Evolutionary conservation across 805 yeast species (phyloP).

Genomic region (Candida ortonii): DNA sequence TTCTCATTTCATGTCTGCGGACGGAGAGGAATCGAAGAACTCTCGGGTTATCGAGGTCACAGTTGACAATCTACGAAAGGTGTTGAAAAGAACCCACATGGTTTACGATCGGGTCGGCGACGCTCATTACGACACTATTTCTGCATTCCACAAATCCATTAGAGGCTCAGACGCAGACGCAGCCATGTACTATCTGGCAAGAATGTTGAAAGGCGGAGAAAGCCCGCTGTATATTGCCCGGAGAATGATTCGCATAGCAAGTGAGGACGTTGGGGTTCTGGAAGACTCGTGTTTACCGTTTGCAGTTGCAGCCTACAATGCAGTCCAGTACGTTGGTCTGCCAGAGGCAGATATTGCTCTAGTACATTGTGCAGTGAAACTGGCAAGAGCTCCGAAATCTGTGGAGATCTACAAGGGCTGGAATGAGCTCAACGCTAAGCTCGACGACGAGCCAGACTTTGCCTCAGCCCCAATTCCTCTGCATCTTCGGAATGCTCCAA

Average conservation of each 20-base stretch:
- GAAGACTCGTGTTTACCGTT: slow-evolving; percentile 85
- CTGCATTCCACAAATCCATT: slow-evolving; percentile 91
- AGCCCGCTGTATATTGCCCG: slow-evolving; percentile 87
- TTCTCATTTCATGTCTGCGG: slow-evolving; percentile 40
- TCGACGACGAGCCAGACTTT: slow-evolving; percentile 56
- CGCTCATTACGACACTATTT: slow-evolving; percentile 89
- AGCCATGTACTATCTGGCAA: slow-evolving; percentile 76
- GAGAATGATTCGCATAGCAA: slow-evolving; percentile 90
- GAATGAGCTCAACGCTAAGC: slow-evolving; percentile 56
- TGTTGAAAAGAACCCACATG: slow-evolving; percentile 50
- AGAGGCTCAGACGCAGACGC: slow-evolving; percentile 92
- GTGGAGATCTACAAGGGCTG: slow-evolving; percentile 84
- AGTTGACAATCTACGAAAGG: slow-evolving; percentile 37
- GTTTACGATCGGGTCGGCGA: slow-evolving; percentile 88
- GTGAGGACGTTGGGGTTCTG: slow-evolving; percentile 87
- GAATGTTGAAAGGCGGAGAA: slow-evolving; percentile 93
- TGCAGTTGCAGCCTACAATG: slow-evolving; percentile 80
- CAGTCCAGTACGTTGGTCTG: slow-evolving; percentile 86
- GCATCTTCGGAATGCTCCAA: slow-evolving; percentile 94
- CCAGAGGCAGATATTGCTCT: slow-evolving; percentile 90
- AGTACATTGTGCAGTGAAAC: slow-evolving; percentile 90
- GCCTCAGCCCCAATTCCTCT: slow-evolving; percentile 67
- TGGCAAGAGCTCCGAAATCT: slow-evolving; percentile 82
- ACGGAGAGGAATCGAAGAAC: slow-evolving; percentile 12
- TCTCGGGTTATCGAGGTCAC: slow-evolving; percentile 36